These are phyloP conservation scores for Lasiosphaeria miniovina DNA, from an alignment of 495 filamentous ascomycete species.

Conservation along the genomic window DNA sequence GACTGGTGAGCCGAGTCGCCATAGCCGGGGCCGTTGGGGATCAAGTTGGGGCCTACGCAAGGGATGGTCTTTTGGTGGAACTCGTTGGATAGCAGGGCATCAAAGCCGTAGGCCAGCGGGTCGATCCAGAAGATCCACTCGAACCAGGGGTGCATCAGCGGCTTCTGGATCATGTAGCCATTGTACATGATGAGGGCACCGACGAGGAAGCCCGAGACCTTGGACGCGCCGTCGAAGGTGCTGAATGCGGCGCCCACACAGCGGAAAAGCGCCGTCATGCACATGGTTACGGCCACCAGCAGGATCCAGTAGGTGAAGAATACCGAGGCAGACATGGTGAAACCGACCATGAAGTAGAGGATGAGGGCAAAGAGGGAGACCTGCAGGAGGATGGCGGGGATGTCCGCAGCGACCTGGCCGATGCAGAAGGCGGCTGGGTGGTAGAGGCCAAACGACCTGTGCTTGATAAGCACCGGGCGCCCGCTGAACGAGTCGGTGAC, in stretches of 20 bases:
- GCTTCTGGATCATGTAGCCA: constrained; percentile 66
- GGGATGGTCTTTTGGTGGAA: constrained; percentile 55
- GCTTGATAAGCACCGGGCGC: constrained; percentile 75
- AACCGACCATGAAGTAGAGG: constrained; percentile 72
- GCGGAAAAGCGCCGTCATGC: constrained; percentile 64
- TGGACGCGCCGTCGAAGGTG: constrained; percentile 59
- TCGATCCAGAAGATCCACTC: constrained; percentile 75
- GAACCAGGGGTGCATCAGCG: constrained; percentile 74
- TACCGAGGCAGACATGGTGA: constrained; percentile 64
- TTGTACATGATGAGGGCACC: constrained; percentile 70
- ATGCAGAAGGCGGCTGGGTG: constrained; percentile 75
- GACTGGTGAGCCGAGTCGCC: constrained; percentile 48
- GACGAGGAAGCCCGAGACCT: constrained; percentile 51
- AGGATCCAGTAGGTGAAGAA: constrained; percentile 74
- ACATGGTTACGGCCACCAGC: constrained; percentile 59
- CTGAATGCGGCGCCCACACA: constrained; percentile 61
- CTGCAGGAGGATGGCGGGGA: constrained; percentile 69
- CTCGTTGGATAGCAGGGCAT: constrained; percentile 66
- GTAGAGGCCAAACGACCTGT: constrained; percentile 79
- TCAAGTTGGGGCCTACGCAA: constrained; percentile 47
- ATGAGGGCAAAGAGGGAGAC: constrained; percentile 68
- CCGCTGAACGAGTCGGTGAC: constrained; percentile 66
- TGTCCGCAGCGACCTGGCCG: constrained; percentile 73
- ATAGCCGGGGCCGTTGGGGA: constrained; percentile 59
- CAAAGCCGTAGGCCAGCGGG: constrained; percentile 72